Evolutionary conservation across 2,329 filamentous ascomycete genomes (phyloP), one percentile per base, ranked within the genome.

Genomic region (Thielaviopsis punctulata): DNA sequence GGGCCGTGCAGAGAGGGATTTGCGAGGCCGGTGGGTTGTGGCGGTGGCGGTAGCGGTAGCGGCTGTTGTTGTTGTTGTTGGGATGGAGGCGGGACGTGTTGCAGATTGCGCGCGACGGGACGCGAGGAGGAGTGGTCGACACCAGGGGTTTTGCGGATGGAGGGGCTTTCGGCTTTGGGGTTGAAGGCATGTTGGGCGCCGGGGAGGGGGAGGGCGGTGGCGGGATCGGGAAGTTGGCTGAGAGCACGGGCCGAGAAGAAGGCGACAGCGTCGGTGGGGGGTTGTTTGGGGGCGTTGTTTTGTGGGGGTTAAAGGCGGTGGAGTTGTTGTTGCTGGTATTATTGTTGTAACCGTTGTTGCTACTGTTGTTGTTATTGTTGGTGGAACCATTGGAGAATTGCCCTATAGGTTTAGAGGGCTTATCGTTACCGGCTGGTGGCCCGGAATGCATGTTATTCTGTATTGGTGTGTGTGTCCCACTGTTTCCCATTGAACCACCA

Each of bases 101-200:
- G 69, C 0, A 72, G 67, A 45, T 70, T 72, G 56, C 73, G 76
- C 3, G 73, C 75, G 1, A 95, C 68, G 0, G 88, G 86, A 50
- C 82, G 81, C 4, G 84, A 89, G 49, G 78, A 82, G 21, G 69
- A 79, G 61, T 93, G 86, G 60, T 95, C 87, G 39, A 95, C 76
- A 2, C 89, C 89, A 0, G 84, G 84, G 0, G 90, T 95, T 62
- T 90, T 89, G 56, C 86, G 79, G 61, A 95, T 88, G 0, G 88
- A 92, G 0, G 89, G 88, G 56, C 82, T 86, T 60, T 89, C 83
- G 5, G 79, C 73, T 54, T 80, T 80, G 2, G 83, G 84, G 59
- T 89, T 83, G 64, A 89, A 90, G 22, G 73, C 69, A 12, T 77
- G 72, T 5, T 69, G 68, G 7, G 67, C 66, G 36, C 69, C 65